A percentile compares a stretch with the other conserved stretches of the same genome.
Conservation (phyloP, 2,329 filamentous ascomycete genomes). For the Cryphonectria radicalis region DNA sequence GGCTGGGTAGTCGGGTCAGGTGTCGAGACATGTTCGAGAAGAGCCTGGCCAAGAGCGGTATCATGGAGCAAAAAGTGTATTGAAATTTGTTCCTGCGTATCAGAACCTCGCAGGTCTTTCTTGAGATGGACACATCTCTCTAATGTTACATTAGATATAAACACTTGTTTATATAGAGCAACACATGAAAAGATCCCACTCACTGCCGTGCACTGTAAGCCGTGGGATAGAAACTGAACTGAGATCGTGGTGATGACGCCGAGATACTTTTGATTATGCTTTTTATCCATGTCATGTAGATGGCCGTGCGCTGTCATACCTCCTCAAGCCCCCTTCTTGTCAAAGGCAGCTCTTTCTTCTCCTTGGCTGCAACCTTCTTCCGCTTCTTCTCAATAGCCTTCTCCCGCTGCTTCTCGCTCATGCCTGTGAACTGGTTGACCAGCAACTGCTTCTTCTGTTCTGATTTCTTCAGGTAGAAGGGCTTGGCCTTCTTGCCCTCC, state of each 20-base stretch:
- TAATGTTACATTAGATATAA: background rate
- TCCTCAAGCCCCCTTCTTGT: constrained; percentile 48
- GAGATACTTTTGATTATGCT: background rate
- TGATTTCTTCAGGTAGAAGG: constrained; percentile 90
- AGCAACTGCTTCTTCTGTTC: constrained; percentile 89
- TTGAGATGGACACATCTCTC: background rate
- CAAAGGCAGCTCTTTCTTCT: constrained; percentile 76
- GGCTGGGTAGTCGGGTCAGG: constrained; percentile 78
- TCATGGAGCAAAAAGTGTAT: constrained; percentile 19
- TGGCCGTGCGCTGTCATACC: constrained; percentile 4
- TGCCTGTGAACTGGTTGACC: constrained; percentile 75
- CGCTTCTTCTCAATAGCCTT: constrained; percentile 82
- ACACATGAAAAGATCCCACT: constrained; percentile 1
- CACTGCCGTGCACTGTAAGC: background rate
- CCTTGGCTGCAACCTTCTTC: constrained; percentile 87
- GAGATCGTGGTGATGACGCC: background rate
- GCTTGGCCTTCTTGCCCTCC: constrained; percentile 85
- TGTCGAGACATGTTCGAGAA: constrained; percentile 80
- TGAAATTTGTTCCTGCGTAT: background rate
- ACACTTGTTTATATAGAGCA: background rate
- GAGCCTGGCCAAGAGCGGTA: constrained; percentile 48
- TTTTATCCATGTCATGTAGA: background rate
- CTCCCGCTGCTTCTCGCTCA: constrained; percentile 86
- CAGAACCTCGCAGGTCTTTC: background rate
- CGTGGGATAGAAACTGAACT: background rate